Evolutionary conservation across 129 eudicot species (phyloP), one percentile per base, ranked within the genome.

Genomic region (Scalesia atractyloides): DNA sequence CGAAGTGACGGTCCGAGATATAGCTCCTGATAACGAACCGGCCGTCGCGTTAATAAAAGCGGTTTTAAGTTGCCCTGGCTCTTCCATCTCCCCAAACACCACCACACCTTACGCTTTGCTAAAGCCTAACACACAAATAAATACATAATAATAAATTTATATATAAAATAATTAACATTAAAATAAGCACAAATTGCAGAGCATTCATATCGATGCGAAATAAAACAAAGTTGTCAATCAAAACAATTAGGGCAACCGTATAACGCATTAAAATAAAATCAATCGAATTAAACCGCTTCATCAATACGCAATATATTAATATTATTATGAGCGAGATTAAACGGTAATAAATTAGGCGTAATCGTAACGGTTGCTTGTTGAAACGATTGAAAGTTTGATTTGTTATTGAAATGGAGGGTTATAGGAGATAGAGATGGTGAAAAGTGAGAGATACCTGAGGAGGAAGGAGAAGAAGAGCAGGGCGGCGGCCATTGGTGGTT

Each of bases 1-100:
- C 2, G 97, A 93, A 3, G 98, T 93, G 14, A 93, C 85, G 4
- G 98, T 93, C 37, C 98, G 87, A 1, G 98, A 93, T 22, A 93
- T 75, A 53, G 82, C 97, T 64, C 98, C 98, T n/a, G 98, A 87
- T 46, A 88, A 76, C 37, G 97, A 89, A 62, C 98, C 98, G 5
- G 98, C 96, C 7, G 89, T 54, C 22, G 96, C 88, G 79, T 93
- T 87, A 19, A 93, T 86, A 64, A 90, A 54, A 37, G 92, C 97
- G 77, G 87, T 83, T 70, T 86, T 87, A 15, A 89, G 76, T 74
- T 90, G 92, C 81, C 96, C 91, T 8, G 87, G 84, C 81, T 93
- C 97, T 72, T 90, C 98, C 97, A 93, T 93, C 74, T 65, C 84
- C 75, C 68, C 66, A 58, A 71, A 72, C 4, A 24, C 62, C 73